phyloP scores from a whole-genome alignment of 2,329 filamentous ascomycete genomes.

The Coniella lustricola region DNA sequence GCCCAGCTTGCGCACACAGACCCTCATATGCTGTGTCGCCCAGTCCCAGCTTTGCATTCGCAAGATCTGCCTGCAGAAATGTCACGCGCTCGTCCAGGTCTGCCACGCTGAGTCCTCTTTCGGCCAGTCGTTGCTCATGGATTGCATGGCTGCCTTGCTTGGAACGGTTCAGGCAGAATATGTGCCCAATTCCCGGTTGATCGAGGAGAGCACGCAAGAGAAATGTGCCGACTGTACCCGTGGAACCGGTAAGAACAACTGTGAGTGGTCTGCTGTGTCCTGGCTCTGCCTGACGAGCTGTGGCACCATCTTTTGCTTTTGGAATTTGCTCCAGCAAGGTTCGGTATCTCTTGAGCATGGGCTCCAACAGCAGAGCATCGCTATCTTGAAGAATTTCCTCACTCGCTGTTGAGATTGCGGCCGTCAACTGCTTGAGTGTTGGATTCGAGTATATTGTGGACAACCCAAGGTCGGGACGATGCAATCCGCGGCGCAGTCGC shows the following conservation, averaged over 20 bases:
- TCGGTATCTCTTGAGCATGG: constrained; percentile 12
- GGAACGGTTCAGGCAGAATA: constrained; percentile 5
- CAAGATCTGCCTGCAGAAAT: constrained; percentile 31
- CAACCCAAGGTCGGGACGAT: background rate
- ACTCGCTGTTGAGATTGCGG: background rate
- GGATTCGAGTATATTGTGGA: constrained; percentile 4
- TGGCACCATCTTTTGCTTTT: background rate
- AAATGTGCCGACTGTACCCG: constrained; percentile 5
- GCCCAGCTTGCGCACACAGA: constrained; percentile 27
- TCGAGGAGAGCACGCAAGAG: constrained; percentile 5
- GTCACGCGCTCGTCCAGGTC: constrained; percentile 17
- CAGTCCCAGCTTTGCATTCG: constrained; percentile 32
- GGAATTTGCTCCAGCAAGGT: constrained; percentile 3
- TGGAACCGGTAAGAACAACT: constrained; percentile 24
- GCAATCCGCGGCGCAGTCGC: background rate
- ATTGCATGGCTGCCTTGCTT: background rate
- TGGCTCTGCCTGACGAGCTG: background rate
- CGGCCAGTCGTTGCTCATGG: constrained; percentile 2
- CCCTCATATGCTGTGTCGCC: constrained; percentile 20
- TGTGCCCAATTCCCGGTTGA: background rate
- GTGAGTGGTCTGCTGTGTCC: background rate
- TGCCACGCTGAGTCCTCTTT: background rate
- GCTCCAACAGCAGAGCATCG: constrained; percentile 16
- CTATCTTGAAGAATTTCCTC: no score
- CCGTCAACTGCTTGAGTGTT: background rate